Evolutionary conservation across 202 grass and related monocot genomes (phyloP).

Genomic region (Musa balbisiana): DNA sequence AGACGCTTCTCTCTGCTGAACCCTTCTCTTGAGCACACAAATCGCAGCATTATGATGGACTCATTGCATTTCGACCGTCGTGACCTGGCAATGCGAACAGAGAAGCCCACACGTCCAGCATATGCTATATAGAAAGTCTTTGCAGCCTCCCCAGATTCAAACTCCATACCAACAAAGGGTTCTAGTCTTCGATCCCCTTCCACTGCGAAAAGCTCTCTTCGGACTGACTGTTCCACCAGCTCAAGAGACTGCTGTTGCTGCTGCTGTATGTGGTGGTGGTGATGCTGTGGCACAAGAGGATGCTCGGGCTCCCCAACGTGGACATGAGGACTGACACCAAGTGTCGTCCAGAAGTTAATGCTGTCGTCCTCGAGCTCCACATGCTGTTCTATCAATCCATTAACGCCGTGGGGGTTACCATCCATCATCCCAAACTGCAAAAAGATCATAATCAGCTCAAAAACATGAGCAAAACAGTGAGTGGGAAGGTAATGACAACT

Average conservation of each 20-base stretch:
- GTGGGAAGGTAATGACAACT: too few species aligned
- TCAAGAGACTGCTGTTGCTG: slow-evolving; percentile 22
- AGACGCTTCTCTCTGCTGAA: slow-evolving; percentile 68
- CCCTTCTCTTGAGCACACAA: slow-evolving; percentile 85
- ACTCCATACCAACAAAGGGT: slow-evolving; percentile 86
- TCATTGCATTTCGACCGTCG: slow-evolving; percentile 75
- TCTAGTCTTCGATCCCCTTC: slow-evolving; percentile 53
- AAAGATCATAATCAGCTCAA: background rate
- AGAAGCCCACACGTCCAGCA: slow-evolving; percentile 79
- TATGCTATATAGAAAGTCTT: slow-evolving; percentile 98
- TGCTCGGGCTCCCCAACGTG: slow-evolving; percentile 60
- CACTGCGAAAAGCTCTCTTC: slow-evolving; percentile 63
- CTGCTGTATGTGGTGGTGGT: slow-evolving; percentile 17
- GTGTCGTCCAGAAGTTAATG: slow-evolving; percentile 93
- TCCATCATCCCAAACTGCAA: slow-evolving; percentile 18
- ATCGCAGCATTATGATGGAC: slow-evolving; percentile 89
- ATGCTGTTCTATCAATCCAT: slow-evolving; percentile 57
- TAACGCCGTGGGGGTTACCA: slow-evolving; percentile 19
- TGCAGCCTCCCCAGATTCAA: slow-evolving; percentile 78
- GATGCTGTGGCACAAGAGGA: slow-evolving; percentile 25
- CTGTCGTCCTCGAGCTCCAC: slow-evolving; percentile 90
- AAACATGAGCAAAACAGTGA: background rate
- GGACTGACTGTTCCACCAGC: slow-evolving; percentile 34
- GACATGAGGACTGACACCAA: slow-evolving; percentile 72
- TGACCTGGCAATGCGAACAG: slow-evolving; percentile 68